phyloP scores from a whole-genome alignment of 73 alveolate species.

The Paramecium sexaurelia region DNA sequence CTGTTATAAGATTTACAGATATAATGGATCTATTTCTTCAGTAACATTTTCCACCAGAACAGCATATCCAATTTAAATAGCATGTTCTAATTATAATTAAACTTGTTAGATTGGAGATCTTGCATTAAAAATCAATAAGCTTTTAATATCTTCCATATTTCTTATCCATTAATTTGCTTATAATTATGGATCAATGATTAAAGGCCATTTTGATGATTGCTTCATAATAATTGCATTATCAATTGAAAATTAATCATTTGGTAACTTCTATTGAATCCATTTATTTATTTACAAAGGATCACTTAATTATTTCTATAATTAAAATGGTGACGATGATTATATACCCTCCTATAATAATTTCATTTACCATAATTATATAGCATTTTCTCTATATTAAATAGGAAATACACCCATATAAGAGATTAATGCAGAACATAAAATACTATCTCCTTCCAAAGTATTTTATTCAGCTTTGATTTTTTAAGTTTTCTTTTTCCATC shows the following conservation, averaged over 20 bases:
- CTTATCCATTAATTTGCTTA: conserved; percentile 97
- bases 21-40: conserved; percentile 92
- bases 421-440: conserved; percentile 96
- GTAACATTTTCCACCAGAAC: conserved; percentile 97
- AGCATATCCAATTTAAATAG: conserved; percentile 93
- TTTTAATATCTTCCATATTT: conserved; percentile 83
- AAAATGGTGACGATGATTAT: conserved; percentile 69
- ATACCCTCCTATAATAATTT: conserved; percentile 68
- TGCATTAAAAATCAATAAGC: conserved; percentile 81
- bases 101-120: conserved; percentile 80
- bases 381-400: conserved; percentile 91
- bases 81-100: conserved; percentile 86
- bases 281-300: conserved; percentile 97
- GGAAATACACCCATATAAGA: conserved; percentile 99
- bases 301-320: conserved; percentile 91
- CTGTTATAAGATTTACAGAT: conserved; percentile 92
- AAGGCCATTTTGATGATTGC: conserved; percentile 98
- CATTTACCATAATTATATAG: conserved; percentile 89
- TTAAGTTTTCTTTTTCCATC: conserved; percentile 86
- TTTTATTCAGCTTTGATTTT: conserved; percentile 80
- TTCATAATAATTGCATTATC: conserved; percentile 97
- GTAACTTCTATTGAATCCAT: conserved; percentile 94
- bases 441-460: conserved; percentile 97
- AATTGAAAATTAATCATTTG: conserved; percentile 95
- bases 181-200: conserved; percentile 99